Evolutionary conservation across 441 rosid species (phyloP), one percentile per base, ranked within the genome.

Genomic region (Gossypium lobatum): DNA sequence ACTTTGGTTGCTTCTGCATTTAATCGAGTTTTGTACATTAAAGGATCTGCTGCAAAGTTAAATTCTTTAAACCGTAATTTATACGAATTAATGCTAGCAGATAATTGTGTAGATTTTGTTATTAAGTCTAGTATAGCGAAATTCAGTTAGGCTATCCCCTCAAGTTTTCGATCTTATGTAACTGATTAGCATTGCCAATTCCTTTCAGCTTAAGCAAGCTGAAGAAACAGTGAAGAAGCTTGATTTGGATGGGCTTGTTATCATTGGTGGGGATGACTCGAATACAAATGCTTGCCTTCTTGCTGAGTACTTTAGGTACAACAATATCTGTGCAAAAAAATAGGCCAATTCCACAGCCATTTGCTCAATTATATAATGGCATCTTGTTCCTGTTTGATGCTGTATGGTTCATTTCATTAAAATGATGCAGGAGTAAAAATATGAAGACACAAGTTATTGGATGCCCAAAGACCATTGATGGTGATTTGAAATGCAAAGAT

Each of bases 201-300:
- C n/a, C 67, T 76, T 85, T 74, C 87, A 93, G 99, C 89, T 91
- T 77, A 76, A 86, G 70, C 96, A 89, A 93, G 99, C 96, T 63
- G 93, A 91, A 84, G 99, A 93, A 77, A 93, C 99, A 9, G 87
- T 76, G 4, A 6, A 63, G 77, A 89, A 82, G 80, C 92, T 91
- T 71, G 92, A 89, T 74, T 66, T 95, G 83, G 98, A 93, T 74
- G 99, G 99, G 64, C 91, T 95, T 61, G 77, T 91, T 76, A 93
- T 95, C 46, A 93, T 95, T 59, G 99, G 99, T 76, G 99, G 98
- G 60, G 99, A 95, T 83, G 99, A 95, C 83, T 95, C 99, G 39
- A 95, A 95, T 77, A 95, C 99, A 10, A 95, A 95, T 64, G 98
- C 98, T 75, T 95, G 99, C 85, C 93, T 95, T 71, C 95, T 93